Conservation (phyloP, 1,284 basidiomycete genomes). For the Cryptococcus sp. region DNA sequence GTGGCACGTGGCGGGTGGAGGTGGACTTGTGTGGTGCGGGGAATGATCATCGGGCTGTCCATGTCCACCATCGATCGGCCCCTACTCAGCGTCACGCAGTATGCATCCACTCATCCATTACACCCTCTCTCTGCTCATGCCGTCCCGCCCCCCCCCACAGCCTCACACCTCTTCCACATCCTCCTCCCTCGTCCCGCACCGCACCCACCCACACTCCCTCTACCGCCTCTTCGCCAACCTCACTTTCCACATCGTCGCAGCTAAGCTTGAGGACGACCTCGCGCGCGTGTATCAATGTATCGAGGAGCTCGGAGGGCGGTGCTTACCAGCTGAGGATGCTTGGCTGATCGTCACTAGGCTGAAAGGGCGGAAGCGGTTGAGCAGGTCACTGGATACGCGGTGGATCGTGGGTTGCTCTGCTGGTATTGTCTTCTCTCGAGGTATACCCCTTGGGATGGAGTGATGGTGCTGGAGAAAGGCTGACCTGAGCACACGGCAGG, state of each 20-base stretch:
- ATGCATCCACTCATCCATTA: no score
- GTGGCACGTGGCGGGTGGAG: background rate
- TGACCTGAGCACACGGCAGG: conserved; percentile 8
- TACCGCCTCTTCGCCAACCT: conserved; percentile 42
- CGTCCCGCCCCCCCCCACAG: conserved; percentile 18
- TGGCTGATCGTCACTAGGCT: conserved; percentile 39
- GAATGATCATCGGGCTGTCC: background rate
- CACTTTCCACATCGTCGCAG: conserved; percentile 40
- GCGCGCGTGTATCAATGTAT: conserved; percentile 26
- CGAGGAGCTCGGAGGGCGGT: conserved; percentile 41
- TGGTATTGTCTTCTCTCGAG: no score
- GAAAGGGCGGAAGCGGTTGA: conserved; percentile 37
- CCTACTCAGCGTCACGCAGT: no score
- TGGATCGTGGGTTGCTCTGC: conserved; percentile 23
- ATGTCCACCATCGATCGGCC: no score
- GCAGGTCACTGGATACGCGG: conserved; percentile 26
- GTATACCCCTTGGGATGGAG: no score
- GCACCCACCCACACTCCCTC: conserved; percentile 5
- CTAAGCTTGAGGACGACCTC: conserved; percentile 52
- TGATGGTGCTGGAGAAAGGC: background rate
- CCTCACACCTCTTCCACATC: conserved; percentile 23
- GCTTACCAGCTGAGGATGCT: conserved; percentile 25
- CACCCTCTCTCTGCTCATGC: conserved; percentile 12
- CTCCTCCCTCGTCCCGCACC: conserved; percentile 7
- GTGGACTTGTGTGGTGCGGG: background rate